phyloP scores from a whole-genome alignment of 2,329 filamentous ascomycete genomes.

The Atkinsonella hypoxylon region DNA sequence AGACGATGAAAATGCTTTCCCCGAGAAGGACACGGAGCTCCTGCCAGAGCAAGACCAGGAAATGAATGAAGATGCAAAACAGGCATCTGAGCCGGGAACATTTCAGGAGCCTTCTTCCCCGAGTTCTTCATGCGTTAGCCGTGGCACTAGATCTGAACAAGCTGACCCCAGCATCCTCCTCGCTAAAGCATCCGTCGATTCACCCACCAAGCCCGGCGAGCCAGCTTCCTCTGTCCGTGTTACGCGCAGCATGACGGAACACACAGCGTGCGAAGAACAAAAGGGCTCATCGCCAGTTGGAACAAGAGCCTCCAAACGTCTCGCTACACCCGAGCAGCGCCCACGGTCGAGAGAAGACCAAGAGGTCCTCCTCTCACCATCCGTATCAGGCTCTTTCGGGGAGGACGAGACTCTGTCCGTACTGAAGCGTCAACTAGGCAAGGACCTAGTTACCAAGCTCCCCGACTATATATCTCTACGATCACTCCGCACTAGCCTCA shows the following conservation, averaged over 20 bases:
- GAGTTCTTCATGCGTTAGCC: constrained; percentile 14
- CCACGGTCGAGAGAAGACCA: constrained; percentile 5
- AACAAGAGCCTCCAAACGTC: constrained; percentile 3
- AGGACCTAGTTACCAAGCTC: constrained; percentile 34
- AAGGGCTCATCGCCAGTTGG: neutral
- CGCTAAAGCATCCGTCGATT: constrained; percentile 11
- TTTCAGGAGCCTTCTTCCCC: neutral
- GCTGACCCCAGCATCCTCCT: constrained; percentile 16
- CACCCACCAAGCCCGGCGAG: constrained; percentile 1
- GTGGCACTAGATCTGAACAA: constrained; percentile 14
- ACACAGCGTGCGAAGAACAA: constrained; percentile 4
- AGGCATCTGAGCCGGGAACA: neutral
- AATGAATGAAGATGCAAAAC: neutral
- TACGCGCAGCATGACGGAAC: constrained; percentile 15
- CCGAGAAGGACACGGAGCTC: neutral
- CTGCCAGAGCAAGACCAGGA: neutral
- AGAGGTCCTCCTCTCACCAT: constrained; percentile 15
- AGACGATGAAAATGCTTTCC: neutral
- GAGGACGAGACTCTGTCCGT: constrained; percentile 19
- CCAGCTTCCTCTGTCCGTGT: neutral
- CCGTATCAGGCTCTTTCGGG: constrained; percentile 13
- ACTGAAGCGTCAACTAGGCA: constrained; percentile 34
- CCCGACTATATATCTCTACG: constrained; percentile 42
- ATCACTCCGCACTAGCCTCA: constrained; percentile 35
- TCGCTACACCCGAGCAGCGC: constrained; percentile 1